phyloP scores from a whole-genome alignment of 2,329 filamentous ascomycete genomes.

The Phyllosticta citriasiana region DNA sequence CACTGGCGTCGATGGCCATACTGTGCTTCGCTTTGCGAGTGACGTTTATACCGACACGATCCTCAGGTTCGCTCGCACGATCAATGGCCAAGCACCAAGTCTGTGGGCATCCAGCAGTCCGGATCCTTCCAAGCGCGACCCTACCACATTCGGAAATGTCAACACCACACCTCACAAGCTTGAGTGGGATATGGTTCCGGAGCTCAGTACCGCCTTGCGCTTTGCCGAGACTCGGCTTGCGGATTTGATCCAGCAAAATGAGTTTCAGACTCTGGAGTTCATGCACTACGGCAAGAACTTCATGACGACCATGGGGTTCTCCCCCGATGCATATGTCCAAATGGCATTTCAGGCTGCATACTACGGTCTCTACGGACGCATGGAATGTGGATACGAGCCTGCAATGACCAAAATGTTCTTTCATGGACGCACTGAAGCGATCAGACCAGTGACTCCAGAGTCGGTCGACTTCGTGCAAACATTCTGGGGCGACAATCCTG shows the following conservation, averaged over 20 bases:
- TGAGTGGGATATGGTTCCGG: slow-evolving; percentile 94
- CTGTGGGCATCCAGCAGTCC: slow-evolving; percentile 87
- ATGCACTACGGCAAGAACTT: slow-evolving; percentile 89
- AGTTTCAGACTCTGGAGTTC: slow-evolving; percentile 89
- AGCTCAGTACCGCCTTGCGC: slow-evolving; percentile 79
- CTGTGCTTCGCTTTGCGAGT: slow-evolving; percentile 88
- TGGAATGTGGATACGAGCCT: slow-evolving; percentile 94
- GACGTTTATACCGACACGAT: slow-evolving; percentile 98
- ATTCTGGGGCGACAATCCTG: slow-evolving; percentile 88
- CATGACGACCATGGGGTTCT: slow-evolving; percentile 94
- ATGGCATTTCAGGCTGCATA: slow-evolving; percentile 99
- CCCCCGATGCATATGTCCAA: slow-evolving; percentile 92
- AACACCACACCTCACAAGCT: slow-evolving; percentile 90
- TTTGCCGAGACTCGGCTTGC: slow-evolving; percentile 93
- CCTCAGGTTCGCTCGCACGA: slow-evolving; percentile 83
- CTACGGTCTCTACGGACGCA: slow-evolving; percentile 86
- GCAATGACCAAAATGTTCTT: slow-evolving; percentile 95
- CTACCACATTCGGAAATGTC: slow-evolving; percentile 83
- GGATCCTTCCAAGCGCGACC: slow-evolving; percentile 85
- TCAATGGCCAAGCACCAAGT: slow-evolving; percentile 86
- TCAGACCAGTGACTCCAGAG: slow-evolving; percentile 74
- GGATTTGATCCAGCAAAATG: slow-evolving; percentile 91
- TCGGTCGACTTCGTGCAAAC: slow-evolving; percentile 81
- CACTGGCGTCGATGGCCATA: slow-evolving; percentile 94
- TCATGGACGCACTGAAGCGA: slow-evolving; percentile 89